These are phyloP conservation scores for Penicillium taxi DNA, from an alignment of 495 filamentous ascomycete species.

Conservation along the genomic window DNA sequence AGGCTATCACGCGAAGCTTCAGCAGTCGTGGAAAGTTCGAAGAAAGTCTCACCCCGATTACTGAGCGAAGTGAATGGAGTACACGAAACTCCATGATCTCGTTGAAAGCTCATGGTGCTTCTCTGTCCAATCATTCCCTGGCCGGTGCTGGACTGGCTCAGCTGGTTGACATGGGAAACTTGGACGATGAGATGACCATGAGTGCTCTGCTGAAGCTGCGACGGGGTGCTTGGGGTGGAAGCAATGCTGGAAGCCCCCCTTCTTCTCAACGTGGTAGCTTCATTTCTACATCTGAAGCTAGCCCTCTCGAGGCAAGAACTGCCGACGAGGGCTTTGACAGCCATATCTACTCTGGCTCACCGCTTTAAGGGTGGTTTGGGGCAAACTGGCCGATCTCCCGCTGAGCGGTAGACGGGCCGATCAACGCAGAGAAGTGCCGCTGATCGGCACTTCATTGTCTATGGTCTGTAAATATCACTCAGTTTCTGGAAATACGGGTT, in stretches of 20 bases:
- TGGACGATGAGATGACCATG: conserved; percentile 65
- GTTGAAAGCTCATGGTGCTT: conserved; percentile 49
- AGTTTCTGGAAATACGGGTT: too few relatives aligned
- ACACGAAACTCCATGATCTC: conserved; percentile 86
- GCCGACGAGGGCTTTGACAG: conserved; percentile 17
- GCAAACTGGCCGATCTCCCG: conserved; percentile 15
- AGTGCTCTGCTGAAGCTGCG: conserved; percentile 64
- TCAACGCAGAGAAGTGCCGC: conserved; percentile 9
- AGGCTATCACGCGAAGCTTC: conserved; percentile 55
- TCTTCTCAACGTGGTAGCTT: conserved; percentile 33
- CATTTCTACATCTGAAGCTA: conserved; percentile 27
- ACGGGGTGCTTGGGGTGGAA: conserved; percentile 71
- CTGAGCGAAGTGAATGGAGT: conserved; percentile 90
- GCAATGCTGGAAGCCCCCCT: conserved; percentile 57
- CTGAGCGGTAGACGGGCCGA: conserved; percentile 9
- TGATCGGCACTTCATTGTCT: conserved; percentile 5
- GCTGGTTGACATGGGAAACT: conserved; percentile 57
- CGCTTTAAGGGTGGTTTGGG: conserved; percentile 10
- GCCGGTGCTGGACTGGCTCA: conserved; percentile 60
- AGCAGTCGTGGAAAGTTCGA: conserved; percentile 65
- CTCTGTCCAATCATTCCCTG: conserved; percentile 35
- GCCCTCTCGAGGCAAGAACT: conserved; percentile 18
- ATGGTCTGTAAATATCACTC: too few relatives aligned
- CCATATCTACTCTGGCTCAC: conserved; percentile 6
- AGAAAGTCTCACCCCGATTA: conserved; percentile 92